Evolutionary conservation across 2,329 filamentous ascomycete species (phyloP), one percentile per base, ranked within the genome.

Genomic region (Colletotrichum theobromicola): DNA sequence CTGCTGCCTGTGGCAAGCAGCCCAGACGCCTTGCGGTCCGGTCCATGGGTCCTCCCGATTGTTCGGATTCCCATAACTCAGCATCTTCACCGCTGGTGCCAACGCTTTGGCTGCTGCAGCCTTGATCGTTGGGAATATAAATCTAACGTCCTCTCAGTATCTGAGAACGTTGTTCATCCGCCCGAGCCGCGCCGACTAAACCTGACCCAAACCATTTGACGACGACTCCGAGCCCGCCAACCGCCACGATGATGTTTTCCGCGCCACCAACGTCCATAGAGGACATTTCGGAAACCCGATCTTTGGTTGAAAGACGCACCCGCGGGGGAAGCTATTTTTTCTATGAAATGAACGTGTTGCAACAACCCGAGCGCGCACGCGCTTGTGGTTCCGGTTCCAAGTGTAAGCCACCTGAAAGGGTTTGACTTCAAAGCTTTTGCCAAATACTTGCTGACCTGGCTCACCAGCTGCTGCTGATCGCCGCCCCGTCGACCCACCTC

Each of bases 361-460:
- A 99, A 85, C 95, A 98, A 83, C 97, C 97, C 24, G 94, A 98
- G 86, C 94, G 96, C 80, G 96, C 97, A 64, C 91, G 97, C 87
- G 97, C 97, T 70, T 99, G 97, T 84, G 97, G 97, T 80, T 96
- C 95, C 70, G 97, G 97, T 75, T 95, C 95, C 68, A 98, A 98
- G 87, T 98, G 95, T 98, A 89, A 85, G 93, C 79, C 53, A 34
- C 16, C 32, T 60, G 30, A 7, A 32, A n/a, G 16, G 12, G 72
- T 24, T 35, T 9, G 32, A n/a, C 55, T n/a, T 34, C 35, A 77
- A 79, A 78, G 79, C 75, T 69, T 53, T 55, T 42, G 70, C 50
- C 15, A 7, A 30, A 28, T 60, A 63, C 75, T 66, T 30, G 74
- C 82, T 76, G 74, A 81, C 68, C 13, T 57, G 12, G 24, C 18